Evolutionary conservation across 2,329 filamentous ascomycete species (phyloP), one percentile per base, ranked within the genome.

Genomic region (Ascochyta viciae-villosae): DNA sequence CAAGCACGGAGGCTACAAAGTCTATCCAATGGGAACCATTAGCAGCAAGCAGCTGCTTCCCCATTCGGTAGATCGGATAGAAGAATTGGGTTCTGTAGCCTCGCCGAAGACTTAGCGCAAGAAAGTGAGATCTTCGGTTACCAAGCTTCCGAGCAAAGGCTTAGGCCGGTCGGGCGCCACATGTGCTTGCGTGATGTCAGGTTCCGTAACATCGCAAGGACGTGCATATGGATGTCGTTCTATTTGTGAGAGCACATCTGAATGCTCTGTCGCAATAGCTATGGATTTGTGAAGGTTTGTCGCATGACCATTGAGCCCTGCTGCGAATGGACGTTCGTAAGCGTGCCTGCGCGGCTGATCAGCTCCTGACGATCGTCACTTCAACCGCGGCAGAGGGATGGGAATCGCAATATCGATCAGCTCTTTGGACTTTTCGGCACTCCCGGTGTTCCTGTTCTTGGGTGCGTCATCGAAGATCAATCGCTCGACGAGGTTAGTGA

Each of bases 311-410:
- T 31, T 31, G 12, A 31, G 13, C 10, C 6, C 13, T 13, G 19
- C 19, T 23, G 4, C 9, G 4, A 7, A 7, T 7, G 29, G 7
- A 33, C 12, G 22, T 5, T 15, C n/a, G n/a, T 27, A 9, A 35
- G 38, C 26, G 38, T 24, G 29, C 9, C 24, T 42, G 5, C 16
- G 39, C 40, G 38, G 24, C 13, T 10, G 10, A 37, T 19, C 15
- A 4, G 27, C 49, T 51, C 49, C 40, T 44, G 41, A 39, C 33
- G 41, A 51, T 51, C 41, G 34, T 48, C 35, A 47, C 44, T 33
- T 39, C 19, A 19, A 33, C 16, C 26, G 31, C 16, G 33, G 12
- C 23, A 22, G 15, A 31, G 34, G 8, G 50, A 48, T 48, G 38
- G 50, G 44, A 43, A 38, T 48, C 24, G 26, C 16, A 35, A 38